Evolutionary conservation across 257 asterid genomes (phyloP), one percentile per base, ranked within the genome.

Genomic region (Ehretia macrophylla): DNA sequence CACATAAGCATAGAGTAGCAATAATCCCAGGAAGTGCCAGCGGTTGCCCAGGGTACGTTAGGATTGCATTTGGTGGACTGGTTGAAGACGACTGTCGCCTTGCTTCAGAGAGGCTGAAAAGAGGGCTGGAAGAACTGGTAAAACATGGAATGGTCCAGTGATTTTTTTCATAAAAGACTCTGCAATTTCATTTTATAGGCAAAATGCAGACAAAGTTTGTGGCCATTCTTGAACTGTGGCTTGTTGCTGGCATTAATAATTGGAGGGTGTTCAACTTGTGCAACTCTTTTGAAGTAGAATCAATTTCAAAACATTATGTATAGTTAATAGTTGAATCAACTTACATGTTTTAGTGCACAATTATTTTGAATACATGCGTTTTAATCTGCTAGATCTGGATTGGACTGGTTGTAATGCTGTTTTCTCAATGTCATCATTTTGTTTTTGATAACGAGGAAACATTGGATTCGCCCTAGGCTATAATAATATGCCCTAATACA

Each of bases 51-150:
- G 99, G 99, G 4, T 60, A 72, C 12, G 77, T 93, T 47, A 77
- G 99, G 82, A 69, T 93, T 68, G 79, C 99, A 37, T 93, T 86
- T 37, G 96, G 96, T 10, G 96, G 96, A 14, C 60, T 86, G 55
- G 66, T 69, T 13, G 95, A 83, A 32, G 93, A 93, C 13, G 81
- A 71, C 17, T 85, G 95, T 60, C 79, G 63, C 4, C 54, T 59
- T 1, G 97, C 95, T 10, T 65, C 98, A 4, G 83, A 79, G 58
- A 84, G 98, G 79, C 84, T 91, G 70, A 88, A 65, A 63, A 82
- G 70, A 59, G 98, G 97, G 63, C 56, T 88, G 19, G 79, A 84
- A 65, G 88, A 91, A 58, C 84, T 88, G 71, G 84, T 88, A 40
- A 76, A 59, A 53, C 76, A 80, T 77, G 98, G 97, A 52, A 74